These are phyloP conservation scores for Scedosporium dehoogii DNA, from an alignment of 2,329 filamentous ascomycete species.

Conservation along the genomic window DNA sequence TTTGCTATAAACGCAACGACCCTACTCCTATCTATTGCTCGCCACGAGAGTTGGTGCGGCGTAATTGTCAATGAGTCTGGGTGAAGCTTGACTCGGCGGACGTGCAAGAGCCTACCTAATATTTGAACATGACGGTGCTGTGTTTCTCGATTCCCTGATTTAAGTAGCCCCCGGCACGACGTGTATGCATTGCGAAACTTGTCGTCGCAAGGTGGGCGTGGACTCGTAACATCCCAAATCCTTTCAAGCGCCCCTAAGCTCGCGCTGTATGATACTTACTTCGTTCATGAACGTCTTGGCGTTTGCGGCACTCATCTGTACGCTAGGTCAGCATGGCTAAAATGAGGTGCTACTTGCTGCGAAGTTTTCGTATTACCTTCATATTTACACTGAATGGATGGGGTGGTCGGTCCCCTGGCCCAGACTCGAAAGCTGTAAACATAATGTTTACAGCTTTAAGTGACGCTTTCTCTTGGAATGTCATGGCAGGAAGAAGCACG, in stretches of 20 bases:
- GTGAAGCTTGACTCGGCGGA: too few relatives aligned
- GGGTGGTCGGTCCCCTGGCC: conserved; percentile 22
- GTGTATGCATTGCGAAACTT: too few relatives aligned
- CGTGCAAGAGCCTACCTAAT: too few relatives aligned
- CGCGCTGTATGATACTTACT: conserved; percentile 38
- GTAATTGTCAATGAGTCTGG: too few relatives aligned
- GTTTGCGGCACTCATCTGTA: conserved; percentile 42
- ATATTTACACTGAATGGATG: conserved; percentile 50
- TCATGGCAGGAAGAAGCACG: conserved; percentile 66
- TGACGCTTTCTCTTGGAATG: conserved; percentile 66
- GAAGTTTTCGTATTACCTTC: conserved; percentile 35
- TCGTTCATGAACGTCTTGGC: conserved; percentile 42
- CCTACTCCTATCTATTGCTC: too few relatives aligned
- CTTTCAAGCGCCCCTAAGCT: conserved; percentile 31
- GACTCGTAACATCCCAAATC: too few relatives aligned
- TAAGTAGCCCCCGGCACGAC: too few relatives aligned
- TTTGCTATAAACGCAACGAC: too few relatives aligned
- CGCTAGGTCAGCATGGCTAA: not conserved
- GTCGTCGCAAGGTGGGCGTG: too few relatives aligned
- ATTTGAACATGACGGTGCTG: too few relatives aligned
- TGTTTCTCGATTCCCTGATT: too few relatives aligned
- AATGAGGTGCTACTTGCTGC: conserved; percentile 1
- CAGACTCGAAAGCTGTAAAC: conserved; percentile 53
- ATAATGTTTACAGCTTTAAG: conserved; percentile 61
- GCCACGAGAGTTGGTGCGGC: too few relatives aligned